Evolutionary conservation across 768 basidiomycete genomes (phyloP).

Genomic region (Dioszegia hungarica): DNA sequence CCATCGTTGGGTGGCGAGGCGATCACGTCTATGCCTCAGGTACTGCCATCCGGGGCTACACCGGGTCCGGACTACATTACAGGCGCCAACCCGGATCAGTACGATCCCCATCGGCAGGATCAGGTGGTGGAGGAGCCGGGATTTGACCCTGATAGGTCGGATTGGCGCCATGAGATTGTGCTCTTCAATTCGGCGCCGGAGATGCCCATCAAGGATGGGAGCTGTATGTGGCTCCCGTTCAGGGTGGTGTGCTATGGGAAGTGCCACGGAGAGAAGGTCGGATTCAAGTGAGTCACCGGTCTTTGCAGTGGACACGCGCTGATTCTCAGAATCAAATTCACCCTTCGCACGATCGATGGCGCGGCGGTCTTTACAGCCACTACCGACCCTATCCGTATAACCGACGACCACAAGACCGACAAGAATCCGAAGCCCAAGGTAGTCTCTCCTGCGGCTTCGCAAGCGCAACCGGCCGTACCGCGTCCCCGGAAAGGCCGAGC

Average conservation of each 20-base stretch:
- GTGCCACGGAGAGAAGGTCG: slow-evolving; percentile 94
- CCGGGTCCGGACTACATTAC: slow-evolving; percentile 36
- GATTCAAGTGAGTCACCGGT: slow-evolving; percentile 58
- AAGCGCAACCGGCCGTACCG: slow-evolving; percentile 17
- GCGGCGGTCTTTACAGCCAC: slow-evolving; percentile 73
- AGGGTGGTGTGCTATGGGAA: slow-evolving; percentile 97
- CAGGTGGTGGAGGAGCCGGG: slow-evolving; percentile 38
- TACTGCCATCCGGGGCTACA: slow-evolving; percentile 6
- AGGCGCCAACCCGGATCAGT: slow-evolving; percentile 34
- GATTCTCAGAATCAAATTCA: slow-evolving; percentile 66
- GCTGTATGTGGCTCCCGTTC: slow-evolving; percentile 74
- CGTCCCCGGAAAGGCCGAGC: slow-evolving; percentile 28
- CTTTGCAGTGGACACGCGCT: neutral
- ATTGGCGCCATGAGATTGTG: slow-evolving; percentile 60
- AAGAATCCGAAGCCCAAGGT: slow-evolving; percentile 24
- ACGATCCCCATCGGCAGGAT: slow-evolving; percentile 27
- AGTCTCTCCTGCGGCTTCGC: slow-evolving; percentile 6
- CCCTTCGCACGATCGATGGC: slow-evolving; percentile 73
- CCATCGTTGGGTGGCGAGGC: slow-evolving; percentile 34
- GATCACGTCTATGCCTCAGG: slow-evolving; percentile 12
- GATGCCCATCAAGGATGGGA: slow-evolving; percentile 81
- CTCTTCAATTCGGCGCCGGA: slow-evolving; percentile 92
- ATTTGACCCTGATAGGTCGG: slow-evolving; percentile 37
- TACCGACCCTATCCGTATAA: slow-evolving; percentile 93
- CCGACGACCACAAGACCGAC: slow-evolving; percentile 92